phyloP scores from a whole-genome alignment of 163 green algal genomes.

The Scenedesmus sp. region DNA sequence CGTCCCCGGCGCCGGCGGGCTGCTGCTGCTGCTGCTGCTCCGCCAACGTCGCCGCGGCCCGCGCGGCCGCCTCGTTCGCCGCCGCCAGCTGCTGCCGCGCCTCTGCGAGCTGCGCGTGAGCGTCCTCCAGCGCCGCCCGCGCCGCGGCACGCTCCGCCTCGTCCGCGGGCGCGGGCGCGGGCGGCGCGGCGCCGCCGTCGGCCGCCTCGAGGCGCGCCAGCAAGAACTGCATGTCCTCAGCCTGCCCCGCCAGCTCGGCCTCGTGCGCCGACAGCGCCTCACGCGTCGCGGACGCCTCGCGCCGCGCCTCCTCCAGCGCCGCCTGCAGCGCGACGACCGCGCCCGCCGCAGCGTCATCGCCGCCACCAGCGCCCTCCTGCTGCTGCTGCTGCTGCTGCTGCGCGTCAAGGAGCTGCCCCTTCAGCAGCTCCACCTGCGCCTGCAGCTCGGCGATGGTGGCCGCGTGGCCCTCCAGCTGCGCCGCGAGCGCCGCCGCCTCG shows the following conservation, averaged over 20 bases:
- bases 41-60: background rate
- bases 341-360: background rate
- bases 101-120: background rate
- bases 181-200: background rate
- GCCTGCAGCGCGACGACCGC: slow-evolving; percentile 7
- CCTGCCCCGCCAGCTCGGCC: slow-evolving; percentile 30
- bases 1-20: background rate
- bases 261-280: slow-evolving; percentile 16
- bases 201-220: slow-evolving; percentile 12
- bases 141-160: slow-evolving; percentile 14
- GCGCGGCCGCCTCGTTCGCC: background rate
- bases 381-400: slow-evolving; percentile 34
- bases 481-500: background rate
- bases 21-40: slow-evolving; percentile 24
- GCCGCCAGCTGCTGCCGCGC: slow-evolving; percentile 23
- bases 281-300: background rate
- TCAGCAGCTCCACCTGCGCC: slow-evolving; percentile 20
- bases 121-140: background rate
- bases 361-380: background rate
- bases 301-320: background rate
- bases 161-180: background rate
- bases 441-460: slow-evolving; percentile 9
- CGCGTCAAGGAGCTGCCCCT: slow-evolving; percentile 20
- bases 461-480: slow-evolving; percentile 12
- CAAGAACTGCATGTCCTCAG: slow-evolving; percentile 43